Conservation (phyloP, 2,329 filamentous ascomycete genomes). For the Fusarium compactum region DNA sequence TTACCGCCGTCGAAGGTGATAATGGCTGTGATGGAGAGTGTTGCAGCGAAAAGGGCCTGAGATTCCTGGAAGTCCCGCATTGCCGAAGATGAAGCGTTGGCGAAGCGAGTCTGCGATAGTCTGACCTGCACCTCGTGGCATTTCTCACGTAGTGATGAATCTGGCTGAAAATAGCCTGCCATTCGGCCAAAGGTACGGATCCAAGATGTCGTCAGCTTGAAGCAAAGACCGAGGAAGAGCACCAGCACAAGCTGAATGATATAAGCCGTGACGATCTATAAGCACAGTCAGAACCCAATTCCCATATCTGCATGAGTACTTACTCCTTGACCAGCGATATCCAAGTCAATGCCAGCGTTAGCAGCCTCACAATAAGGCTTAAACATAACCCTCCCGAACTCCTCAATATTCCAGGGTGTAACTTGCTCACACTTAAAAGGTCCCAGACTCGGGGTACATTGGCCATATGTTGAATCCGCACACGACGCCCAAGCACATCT, state of each 20-base stretch:
- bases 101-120: neutral
- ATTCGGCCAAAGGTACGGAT: neutral
- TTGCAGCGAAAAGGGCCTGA: neutral
- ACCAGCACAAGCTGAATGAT: neutral
- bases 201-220: neutral
- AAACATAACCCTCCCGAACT: neutral
- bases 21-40: conserved; percentile 1
- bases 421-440: neutral
- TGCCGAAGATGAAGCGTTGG: neutral
- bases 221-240: neutral
- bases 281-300: no score
- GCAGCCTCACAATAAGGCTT: neutral
- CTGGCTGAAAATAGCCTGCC: no score
- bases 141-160: fast-evolving
- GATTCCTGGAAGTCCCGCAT: conserved; percentile 10
- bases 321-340: neutral
- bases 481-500: conserved; percentile 8
- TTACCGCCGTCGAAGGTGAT: neutral
- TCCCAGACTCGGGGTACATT: neutral
- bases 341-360: neutral
- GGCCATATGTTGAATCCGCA: neutral
- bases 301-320: neutral
- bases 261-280: neutral
- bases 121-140: neutral
- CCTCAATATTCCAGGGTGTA: neutral